Evolutionary conservation across 1,284 basidiomycete genomes (phyloP), one percentile per base, ranked within the genome.

Genomic region (Cerrena zonata): DNA sequence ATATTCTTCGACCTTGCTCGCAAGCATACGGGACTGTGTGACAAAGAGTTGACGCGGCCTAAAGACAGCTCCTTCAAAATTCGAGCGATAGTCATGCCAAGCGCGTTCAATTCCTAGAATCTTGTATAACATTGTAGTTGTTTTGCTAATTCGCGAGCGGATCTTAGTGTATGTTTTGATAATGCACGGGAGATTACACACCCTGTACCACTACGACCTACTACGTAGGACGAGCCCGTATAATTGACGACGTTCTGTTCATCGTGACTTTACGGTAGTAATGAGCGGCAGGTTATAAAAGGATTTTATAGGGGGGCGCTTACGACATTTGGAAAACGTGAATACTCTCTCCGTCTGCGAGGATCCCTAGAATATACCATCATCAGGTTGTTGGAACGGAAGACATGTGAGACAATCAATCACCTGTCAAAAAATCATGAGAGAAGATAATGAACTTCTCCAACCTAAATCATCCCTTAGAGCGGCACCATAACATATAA

Each of bases 361-460:
- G 59, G 42, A 80, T 70, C 79, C 78, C 45, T 46, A 27, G 43
- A 45, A 45, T 36, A 15, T 5, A 39, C 21, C 37, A 39, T 5
- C 13, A 15, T 18, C 4, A 4, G 21, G 21, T 39, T 39, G 21
- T 21, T 39, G 21, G 5, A 15, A 15, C 37, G 21, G 13, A 21
- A 39, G 13, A 39, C 4, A 21, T 4, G 5, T 18, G n/a, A 39
- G 13, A 39, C 37, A 18, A 21, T 39, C 21, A 15, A 39, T 5
- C n/a, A 4, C n/a, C n/a, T 15, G n/a, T 15, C 13, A 15, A 15
- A 39, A 15, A 5, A 18, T 76, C 81, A 61, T 80, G 77, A 1
- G 85, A 86, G 42, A 86, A 77, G 0, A 71, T 71, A 1, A 82
- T 69, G 52, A 80, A 87, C 67, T 87, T 86, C 49, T 83, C 80